Percentiles rank a stretch among this genome's conserved stretches.
These are phyloP conservation scores for Rhodotorula mucilaginosa DNA, from an alignment of 1,284 basidiomycete genomes.

Conservation along the genomic window DNA sequence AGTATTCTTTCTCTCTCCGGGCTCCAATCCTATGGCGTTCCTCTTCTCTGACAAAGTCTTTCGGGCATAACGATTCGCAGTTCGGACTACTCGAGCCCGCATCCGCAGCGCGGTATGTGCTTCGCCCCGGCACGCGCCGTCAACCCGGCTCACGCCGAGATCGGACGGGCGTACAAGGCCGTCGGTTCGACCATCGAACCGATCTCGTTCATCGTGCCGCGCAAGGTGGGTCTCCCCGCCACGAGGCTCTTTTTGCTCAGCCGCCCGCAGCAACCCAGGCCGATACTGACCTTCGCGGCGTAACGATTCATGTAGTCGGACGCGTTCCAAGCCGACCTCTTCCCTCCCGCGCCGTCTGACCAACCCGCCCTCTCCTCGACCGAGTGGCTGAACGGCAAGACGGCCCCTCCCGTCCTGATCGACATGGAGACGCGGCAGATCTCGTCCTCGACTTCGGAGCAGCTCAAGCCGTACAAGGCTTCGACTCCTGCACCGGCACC, in stretches of 20 bases:
- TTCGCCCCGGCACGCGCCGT: conserved; percentile 89
- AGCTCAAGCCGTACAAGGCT: conserved; percentile 32
- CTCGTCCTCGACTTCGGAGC: conserved; percentile 20
- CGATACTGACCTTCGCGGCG: neutral
- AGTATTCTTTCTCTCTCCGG: neutral
- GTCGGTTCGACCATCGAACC: conserved; percentile 62
- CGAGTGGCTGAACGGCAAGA: conserved; percentile 84
- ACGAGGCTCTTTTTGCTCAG: neutral
- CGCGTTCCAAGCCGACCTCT: conserved; percentile 90
- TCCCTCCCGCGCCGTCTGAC: conserved; percentile 78
- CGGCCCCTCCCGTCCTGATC: conserved; percentile 64
- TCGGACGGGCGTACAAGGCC: conserved; percentile 86
- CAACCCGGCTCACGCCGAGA: conserved; percentile 87
- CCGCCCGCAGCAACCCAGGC: neutral
- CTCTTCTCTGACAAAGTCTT: too few relatives aligned
- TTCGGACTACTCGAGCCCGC: conserved; percentile 82
- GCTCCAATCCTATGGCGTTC: accelerated
- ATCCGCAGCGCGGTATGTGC: conserved; percentile 93
- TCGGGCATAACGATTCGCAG: conserved; percentile 8
- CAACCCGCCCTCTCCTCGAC: conserved; percentile 75
- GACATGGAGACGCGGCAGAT: conserved; percentile 51
- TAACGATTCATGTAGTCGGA: conserved; percentile 59
- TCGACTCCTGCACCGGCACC: conserved; percentile 42
- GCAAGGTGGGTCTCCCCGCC: conserved; percentile 61
- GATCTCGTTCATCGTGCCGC: conserved; percentile 88